Conservation (phyloP, 2,329 filamentous ascomycete genomes). For the Aspergillus tamarii region DNA sequence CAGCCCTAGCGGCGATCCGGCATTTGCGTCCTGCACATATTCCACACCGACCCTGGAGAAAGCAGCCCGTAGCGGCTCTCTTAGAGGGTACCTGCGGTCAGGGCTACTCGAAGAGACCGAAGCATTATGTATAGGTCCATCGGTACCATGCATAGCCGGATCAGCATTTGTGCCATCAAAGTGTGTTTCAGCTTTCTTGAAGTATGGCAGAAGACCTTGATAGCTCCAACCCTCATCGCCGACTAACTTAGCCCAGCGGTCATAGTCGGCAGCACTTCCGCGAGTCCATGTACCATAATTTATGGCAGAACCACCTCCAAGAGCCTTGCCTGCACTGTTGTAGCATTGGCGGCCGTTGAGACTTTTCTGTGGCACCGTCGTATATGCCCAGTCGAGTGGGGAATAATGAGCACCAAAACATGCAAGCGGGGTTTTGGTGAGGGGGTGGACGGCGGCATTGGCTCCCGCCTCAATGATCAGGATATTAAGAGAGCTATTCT, state of each 20-base stretch:
- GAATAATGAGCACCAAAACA: constrained; percentile 28
- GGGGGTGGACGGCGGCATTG: constrained; percentile 20
- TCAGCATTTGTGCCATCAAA: constrained; percentile 25
- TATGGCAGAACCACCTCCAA: constrained; percentile 47
- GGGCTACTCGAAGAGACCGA: constrained; percentile 22
- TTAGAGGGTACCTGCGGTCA: constrained; percentile 44
- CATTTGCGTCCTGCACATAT: constrained; percentile 29
- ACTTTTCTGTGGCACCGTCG: constrained; percentile 35
- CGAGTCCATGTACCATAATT: constrained; percentile 51
- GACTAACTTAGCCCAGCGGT: constrained; percentile 49
- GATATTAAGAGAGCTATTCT: constrained; percentile 20
- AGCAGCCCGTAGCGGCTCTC: constrained; percentile 37
- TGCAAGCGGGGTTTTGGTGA: constrained; percentile 11
- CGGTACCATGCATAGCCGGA: constrained; percentile 28
- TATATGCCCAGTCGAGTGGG: constrained; percentile 36
- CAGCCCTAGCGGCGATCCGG: constrained; percentile 33
- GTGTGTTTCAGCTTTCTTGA: constrained; percentile 44
- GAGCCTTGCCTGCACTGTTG: constrained; percentile 40
- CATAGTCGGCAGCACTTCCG: constrained; percentile 49
- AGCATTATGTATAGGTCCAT: constrained; percentile 31
- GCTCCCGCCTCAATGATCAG: constrained; percentile 38
- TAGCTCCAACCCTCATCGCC: constrained; percentile 52
- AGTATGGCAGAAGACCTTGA: constrained; percentile 51
- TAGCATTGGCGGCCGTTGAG: constrained; percentile 29
- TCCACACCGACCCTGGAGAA: constrained; percentile 43